These are phyloP conservation scores for Scedosporium aurantiacum DNA, from an alignment of 2,329 filamentous ascomycete genomes.

Conservation along the genomic window DNA sequence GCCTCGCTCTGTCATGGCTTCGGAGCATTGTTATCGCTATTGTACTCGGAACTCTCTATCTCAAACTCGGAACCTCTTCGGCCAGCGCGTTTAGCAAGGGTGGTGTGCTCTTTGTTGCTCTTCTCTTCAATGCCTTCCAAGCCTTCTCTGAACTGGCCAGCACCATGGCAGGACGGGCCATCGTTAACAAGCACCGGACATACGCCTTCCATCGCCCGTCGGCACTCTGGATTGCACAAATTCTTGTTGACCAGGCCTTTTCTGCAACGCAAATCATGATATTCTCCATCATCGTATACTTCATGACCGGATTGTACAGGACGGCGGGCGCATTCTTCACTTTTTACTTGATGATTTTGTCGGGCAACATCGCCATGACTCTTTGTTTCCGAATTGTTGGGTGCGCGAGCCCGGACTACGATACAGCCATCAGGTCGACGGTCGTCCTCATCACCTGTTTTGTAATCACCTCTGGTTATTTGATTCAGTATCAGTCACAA, in stretches of 20 bases:
- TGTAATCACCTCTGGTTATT: constrained; percentile 68
- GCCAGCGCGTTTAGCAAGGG: constrained; percentile 71
- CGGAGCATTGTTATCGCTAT: constrained; percentile 62
- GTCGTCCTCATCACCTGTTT: constrained; percentile 73
- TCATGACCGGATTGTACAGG: constrained; percentile 60
- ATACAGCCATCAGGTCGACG: constrained; percentile 75
- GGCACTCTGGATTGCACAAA: constrained; percentile 73
- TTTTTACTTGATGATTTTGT: constrained; percentile 60
- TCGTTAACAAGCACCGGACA: constrained; percentile 75
- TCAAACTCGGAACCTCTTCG: constrained; percentile 53
- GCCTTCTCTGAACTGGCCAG: constrained; percentile 67
- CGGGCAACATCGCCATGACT: constrained; percentile 61
- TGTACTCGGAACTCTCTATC: constrained; percentile 68
- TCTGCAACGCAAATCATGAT: constrained; percentile 58
- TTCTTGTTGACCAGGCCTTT: constrained; percentile 67
- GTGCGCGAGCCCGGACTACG: constrained; percentile 67
- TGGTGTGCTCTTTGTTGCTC: constrained; percentile 67
- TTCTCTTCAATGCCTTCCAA: constrained; percentile 81
- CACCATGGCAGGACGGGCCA: constrained; percentile 64
- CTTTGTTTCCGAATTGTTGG: constrained; percentile 68
- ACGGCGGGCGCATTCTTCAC: constrained; percentile 69
- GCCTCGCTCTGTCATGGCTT: constrained; percentile 61
- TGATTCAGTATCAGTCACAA: constrained; percentile 67
- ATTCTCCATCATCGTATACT: constrained; percentile 68
- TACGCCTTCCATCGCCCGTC: constrained; percentile 77